These are phyloP conservation scores for Phytopythium vexans DNA, from an alignment of 352 stramenopile species.

Conservation along the genomic window DNA sequence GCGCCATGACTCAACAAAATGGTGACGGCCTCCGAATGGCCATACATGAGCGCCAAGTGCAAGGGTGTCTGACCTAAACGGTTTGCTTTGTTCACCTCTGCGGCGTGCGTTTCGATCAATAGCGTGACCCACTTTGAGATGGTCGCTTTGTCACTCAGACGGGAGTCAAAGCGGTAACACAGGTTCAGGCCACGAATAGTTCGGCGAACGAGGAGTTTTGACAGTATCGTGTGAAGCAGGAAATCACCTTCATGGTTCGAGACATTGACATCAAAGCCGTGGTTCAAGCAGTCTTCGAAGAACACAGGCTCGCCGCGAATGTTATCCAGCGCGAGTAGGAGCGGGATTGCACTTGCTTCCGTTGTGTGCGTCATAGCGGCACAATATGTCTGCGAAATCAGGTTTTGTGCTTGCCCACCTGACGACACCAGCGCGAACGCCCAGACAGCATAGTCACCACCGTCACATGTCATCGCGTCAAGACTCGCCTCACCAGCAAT, in stretches of 20 bases:
- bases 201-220: slow-evolving; percentile 39
- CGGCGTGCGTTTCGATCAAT: slow-evolving; percentile 31
- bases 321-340: slow-evolving; percentile 30
- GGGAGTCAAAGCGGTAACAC: slow-evolving; percentile 60
- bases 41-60: slow-evolving; percentile 65
- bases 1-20: slow-evolving; percentile 40
- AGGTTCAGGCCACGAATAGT: slow-evolving; percentile 50
- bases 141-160: slow-evolving; percentile 11
- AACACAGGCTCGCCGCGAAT: slow-evolving; percentile 29
- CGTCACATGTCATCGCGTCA: slow-evolving; percentile 54
- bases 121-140: slow-evolving; percentile 18
- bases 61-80: slow-evolving; percentile 56
- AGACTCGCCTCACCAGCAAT: slow-evolving; percentile 32
- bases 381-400: slow-evolving; percentile 4
- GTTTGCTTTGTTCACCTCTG: slow-evolving; percentile 61
- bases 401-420: slow-evolving; percentile 7
- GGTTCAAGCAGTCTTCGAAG: slow-evolving; percentile 30
- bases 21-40: slow-evolving; percentile 34
- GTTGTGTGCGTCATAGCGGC: slow-evolving; percentile 14
- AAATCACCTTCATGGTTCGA: slow-evolving; percentile 62
- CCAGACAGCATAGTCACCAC: slow-evolving; percentile 51
- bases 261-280: slow-evolving; percentile 50
- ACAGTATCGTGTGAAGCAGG: slow-evolving; percentile 59
- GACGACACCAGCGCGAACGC: slow-evolving; percentile 43
- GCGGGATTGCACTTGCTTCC: slow-evolving; percentile 9